phyloP scores from a whole-genome alignment of 371 early-diverging fungal genomes.

The Actinomortierella wolfii region DNA sequence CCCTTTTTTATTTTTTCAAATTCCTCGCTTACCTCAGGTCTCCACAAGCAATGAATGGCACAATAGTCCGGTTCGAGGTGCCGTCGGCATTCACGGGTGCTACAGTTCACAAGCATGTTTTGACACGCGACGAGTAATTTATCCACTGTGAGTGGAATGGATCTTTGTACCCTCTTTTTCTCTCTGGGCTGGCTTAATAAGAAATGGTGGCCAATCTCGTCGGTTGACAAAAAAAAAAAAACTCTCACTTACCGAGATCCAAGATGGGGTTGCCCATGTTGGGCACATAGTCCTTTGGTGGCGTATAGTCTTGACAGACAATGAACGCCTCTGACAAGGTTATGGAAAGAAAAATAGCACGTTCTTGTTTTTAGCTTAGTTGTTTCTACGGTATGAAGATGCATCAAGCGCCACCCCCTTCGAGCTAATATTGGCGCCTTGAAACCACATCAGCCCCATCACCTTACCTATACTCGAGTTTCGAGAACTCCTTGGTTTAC shows the following conservation, averaged over 20 bases:
- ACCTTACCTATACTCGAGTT: slow-evolving; percentile 81
- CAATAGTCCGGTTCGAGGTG: slow-evolving; percentile 79
- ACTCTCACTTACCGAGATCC: slow-evolving; percentile 63
- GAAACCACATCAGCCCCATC: neutral
- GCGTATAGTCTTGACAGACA: slow-evolving; percentile 88
- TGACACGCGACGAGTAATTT: neutral
- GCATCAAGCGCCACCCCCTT: neutral
- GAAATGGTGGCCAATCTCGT: neutral
- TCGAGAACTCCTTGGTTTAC: slow-evolving; percentile 96
- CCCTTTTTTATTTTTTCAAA: too few species aligned
- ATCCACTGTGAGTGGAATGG: neutral
- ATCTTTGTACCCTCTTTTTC: neutral
- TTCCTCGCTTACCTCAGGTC: slow-evolving; percentile 82
- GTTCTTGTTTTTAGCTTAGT: neutral
- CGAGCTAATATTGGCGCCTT: neutral
- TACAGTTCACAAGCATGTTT: slow-evolving; percentile 2
- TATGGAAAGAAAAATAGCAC: neutral
- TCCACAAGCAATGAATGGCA: slow-evolving; percentile 92
- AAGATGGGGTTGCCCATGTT: slow-evolving; percentile 89
- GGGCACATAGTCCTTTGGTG: slow-evolving; percentile 83
- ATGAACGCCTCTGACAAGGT: slow-evolving; percentile 82
- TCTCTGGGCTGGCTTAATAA: neutral
- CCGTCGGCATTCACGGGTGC: slow-evolving; percentile 61
- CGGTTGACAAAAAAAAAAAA: neutral
- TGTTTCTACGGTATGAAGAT: neutral